These are phyloP conservation scores for Penicillium psychrosexuale DNA, from an alignment of 2,329 filamentous ascomycete genomes.

Conservation along the genomic window DNA sequence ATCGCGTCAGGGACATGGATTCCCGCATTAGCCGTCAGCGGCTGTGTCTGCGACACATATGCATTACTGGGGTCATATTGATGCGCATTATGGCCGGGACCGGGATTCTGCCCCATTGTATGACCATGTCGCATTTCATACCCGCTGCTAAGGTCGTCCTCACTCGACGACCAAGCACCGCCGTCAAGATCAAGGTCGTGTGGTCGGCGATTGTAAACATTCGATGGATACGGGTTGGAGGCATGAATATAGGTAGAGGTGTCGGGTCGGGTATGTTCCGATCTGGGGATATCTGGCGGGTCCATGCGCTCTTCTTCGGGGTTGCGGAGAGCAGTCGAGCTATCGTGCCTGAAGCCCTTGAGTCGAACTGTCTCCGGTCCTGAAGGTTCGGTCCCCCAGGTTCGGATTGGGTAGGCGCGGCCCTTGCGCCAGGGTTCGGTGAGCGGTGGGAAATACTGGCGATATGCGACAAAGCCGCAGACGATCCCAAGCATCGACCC, in stretches of 20 bases:
- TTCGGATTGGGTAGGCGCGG: constrained; percentile 57
- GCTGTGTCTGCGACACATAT: constrained; percentile 27
- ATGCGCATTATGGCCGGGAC: constrained; percentile 14
- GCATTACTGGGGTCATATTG: constrained; percentile 29
- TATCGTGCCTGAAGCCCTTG: constrained; percentile 11
- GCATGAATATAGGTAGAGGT: constrained; percentile 19
- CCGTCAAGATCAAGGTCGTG: constrained; percentile 32
- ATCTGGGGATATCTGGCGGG: constrained; percentile 1
- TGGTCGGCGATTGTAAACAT: constrained; percentile 26
- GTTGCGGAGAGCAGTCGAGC: constrained; percentile 31
- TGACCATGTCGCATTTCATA: constrained; percentile 40
- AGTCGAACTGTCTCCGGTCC: constrained; percentile 17
- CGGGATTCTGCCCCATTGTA: constrained; percentile 23
- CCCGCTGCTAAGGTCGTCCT: constrained; percentile 33
- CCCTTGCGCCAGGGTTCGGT: constrained; percentile 57
- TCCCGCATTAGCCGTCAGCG: constrained; percentile 6
- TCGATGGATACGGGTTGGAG: constrained; percentile 26
- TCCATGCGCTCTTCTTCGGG: constrained; percentile 28
- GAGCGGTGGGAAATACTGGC: constrained; percentile 59
- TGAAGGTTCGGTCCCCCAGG: constrained; percentile 52
- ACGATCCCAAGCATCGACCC: constrained; percentile 54
- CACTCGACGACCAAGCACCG: constrained; percentile 36
- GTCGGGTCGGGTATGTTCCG: constrained; percentile 1
- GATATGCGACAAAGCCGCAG: constrained; percentile 53
- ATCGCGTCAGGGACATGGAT: constrained; percentile 2